These are phyloP conservation scores for Nitzschia sp. DNA, from an alignment of 108 stramenopile genomes.

Conservation along the genomic window DNA sequence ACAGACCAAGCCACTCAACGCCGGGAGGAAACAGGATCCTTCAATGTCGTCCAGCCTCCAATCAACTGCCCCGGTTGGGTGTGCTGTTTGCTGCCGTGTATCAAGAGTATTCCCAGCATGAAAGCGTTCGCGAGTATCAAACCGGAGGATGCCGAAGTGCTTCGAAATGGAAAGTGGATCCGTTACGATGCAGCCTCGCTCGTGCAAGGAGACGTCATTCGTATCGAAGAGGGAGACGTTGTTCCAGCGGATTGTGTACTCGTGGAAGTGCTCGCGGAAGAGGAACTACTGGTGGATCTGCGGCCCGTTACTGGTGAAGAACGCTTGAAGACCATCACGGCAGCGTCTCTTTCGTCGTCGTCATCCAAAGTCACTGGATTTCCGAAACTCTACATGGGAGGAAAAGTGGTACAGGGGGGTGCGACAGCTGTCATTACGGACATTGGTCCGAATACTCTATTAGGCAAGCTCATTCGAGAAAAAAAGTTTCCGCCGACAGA, in stretches of 20 bases:
- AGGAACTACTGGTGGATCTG: constrained; percentile 66
- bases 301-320: constrained; percentile 66
- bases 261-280: constrained; percentile 42
- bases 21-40: constrained; percentile 42
- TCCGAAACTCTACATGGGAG: constrained; percentile 58
- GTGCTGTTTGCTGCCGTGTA: constrained; percentile 82
- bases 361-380: no score
- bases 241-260: constrained; percentile 81
- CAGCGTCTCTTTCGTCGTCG: constrained; percentile 7
- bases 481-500: constrained; percentile 66
- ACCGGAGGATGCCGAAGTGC: constrained; percentile 85
- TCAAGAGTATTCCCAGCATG: constrained; percentile 77
- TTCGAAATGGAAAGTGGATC: constrained; percentile 73
- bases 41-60: constrained; percentile 67
- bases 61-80: constrained; percentile 82
- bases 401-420: constrained; percentile 67
- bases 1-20: constrained; percentile 61
- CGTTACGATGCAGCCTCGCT: constrained; percentile 81
- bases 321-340: constrained; percentile 46
- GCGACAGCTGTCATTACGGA: constrained; percentile 70
- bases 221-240: constrained; percentile 79
- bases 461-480: constrained; percentile 64
- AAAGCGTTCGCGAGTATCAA: constrained; percentile 66
- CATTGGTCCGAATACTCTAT: constrained; percentile 57
- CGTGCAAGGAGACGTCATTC: constrained; percentile 74